Evolutionary conservation across 192 early-diverging fungal genomes (phyloP), one percentile per base, ranked within the genome.

Genomic region (Backusella luteola): DNA sequence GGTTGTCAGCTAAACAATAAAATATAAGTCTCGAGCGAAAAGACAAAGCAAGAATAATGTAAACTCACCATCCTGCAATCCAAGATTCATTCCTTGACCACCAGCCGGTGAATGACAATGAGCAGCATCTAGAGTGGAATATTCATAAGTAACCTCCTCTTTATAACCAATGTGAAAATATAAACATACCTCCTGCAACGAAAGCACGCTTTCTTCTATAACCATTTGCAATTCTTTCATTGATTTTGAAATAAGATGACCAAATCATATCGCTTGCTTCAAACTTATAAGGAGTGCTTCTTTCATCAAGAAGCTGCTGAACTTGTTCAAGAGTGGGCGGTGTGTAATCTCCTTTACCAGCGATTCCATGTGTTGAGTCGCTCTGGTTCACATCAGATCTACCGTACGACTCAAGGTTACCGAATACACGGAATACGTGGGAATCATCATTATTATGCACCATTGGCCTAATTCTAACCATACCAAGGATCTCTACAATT

Each of bases 81-180:
- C 87, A 1, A 79, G 52, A 63, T 85, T 85, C 82, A 88, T 76
- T 14, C 85, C 85, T 80, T 82, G 80, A 7, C 76, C 80, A 19
- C 77, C 79, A 29, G 77, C 73, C 1, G 83, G 83, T 7, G 77
- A 82, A 38, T 82, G 81, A 59, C 81, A 82, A 46, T 80, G 81
- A 5, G 79, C 78, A 44, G 82, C 78, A 80, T 84, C 82, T 79
- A 76, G 0, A 26, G 29, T 32, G 70, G 36, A 23, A 56, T 26
- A 44, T 39, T 11, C 42, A 32, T 49, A 59, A 44, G 15, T 42
- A 63, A 44, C 15, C 34, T 23, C 35, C 35, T 53, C 15, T 19
- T 15, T 32, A 73, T 56, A 9, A 9, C 9, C n/a, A n/a, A 34
- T 38, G 12, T 34, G 32, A 0, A 67, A 5, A 17, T 3, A 29